Conservation (phyloP, 495 filamentous ascomycete genomes). For the Xylaria grammica region DNA sequence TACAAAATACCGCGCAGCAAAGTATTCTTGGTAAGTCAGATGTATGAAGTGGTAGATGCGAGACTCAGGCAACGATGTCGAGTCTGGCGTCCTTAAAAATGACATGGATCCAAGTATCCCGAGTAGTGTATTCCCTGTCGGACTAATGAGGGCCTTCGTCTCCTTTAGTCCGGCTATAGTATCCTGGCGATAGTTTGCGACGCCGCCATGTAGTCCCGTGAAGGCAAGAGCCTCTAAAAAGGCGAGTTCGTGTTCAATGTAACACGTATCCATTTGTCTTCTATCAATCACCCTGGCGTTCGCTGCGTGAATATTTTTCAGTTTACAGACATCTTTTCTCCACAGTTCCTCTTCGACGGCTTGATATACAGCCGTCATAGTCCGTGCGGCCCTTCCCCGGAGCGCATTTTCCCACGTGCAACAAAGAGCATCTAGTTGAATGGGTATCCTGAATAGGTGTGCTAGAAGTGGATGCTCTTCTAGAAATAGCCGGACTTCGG, state of each 20-base stretch:
- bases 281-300: not conserved
- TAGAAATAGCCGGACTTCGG: not conserved
- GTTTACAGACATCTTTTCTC: not conserved
- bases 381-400: not conserved
- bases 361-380: not conserved
- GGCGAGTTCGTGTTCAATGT: not conserved
- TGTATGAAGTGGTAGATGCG: conserved; percentile 21
- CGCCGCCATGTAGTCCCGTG: too few relatives aligned
- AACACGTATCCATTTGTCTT: not conserved
- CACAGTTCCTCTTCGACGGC: not conserved
- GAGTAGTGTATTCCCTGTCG: not conserved
- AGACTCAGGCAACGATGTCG: not conserved
- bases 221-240: not conserved
- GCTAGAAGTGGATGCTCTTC: not conserved
- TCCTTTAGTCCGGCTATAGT: not conserved
- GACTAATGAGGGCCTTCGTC: not conserved
- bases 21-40: conserved; percentile 50
- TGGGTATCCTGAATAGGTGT: not conserved
- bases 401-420: not conserved
- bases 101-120: not conserved
- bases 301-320: not conserved
- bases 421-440: not conserved
- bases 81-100: not conserved
- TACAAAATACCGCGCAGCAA: conserved; percentile 51
- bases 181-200: not conserved